Conservation (phyloP, 768 basidiomycete species). For the Phlebiopsis gigantea region DNA sequence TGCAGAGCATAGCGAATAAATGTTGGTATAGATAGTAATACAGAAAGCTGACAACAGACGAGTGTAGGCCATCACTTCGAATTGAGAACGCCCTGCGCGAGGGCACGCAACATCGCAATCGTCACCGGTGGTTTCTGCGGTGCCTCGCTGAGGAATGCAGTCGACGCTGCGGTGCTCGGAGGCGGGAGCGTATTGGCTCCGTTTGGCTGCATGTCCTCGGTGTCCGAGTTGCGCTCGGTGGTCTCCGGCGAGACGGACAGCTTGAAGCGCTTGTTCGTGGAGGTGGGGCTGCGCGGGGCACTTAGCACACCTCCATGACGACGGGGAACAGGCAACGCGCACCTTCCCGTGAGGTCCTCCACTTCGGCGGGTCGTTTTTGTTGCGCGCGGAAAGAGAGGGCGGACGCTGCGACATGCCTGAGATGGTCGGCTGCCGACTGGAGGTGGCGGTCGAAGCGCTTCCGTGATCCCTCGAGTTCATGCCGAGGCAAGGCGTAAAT, state of each 20-base stretch:
- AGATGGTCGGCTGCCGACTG: constrained; percentile 12
- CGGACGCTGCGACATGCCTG: constrained; percentile 10
- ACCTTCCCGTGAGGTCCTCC: constrained; percentile 15
- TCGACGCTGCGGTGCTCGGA: constrained; percentile 32
- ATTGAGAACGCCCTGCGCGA: constrained; percentile 48
- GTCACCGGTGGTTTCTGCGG: constrained; percentile 43
- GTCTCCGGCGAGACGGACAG: constrained; percentile 28
- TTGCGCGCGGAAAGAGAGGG: constrained; percentile 2
- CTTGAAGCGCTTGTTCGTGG: constrained; percentile 17
- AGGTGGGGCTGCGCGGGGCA: background rate
- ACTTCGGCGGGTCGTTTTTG: constrained; percentile 20
- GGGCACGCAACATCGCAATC: constrained; percentile 58
- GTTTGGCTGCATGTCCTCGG: background rate
- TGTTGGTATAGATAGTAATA: constrained; percentile 5
- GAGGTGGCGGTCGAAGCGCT: constrained; percentile 11
- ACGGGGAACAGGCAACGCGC: background rate
- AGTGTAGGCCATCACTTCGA: constrained; percentile 2
- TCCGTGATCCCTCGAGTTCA: constrained; percentile 7
- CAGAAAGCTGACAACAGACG: background rate
- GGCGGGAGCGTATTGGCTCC: constrained; percentile 34
- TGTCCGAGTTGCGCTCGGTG: constrained; percentile 25
- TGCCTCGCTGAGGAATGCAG: constrained; percentile 34
- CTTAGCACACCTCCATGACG: background rate
- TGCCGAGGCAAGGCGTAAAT: constrained; percentile 7
- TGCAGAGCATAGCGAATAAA: background rate